Base-by-base conservation (phyloP, 495 filamentous ascomycete genomes). In the Cairneyella variabilis region DNA sequence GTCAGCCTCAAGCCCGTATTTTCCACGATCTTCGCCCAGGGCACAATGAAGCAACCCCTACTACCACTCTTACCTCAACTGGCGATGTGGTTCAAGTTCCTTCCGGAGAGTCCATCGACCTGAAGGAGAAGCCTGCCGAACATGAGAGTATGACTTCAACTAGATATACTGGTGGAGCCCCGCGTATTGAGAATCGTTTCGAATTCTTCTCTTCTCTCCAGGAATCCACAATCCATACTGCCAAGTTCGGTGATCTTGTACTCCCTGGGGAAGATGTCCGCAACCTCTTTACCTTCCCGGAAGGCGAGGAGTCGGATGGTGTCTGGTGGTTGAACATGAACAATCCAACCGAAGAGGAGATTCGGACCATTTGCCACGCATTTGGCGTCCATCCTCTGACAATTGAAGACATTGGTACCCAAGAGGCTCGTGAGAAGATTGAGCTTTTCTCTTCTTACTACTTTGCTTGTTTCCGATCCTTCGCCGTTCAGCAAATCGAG, bases 381-480 rank as follows among this genome's bases (percentile, higher is more conserved):
- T 98, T 98, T 65, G 85, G 86, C 7, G 87, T 97, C 43, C 92
- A 98, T 67, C 92, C 90, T 3, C 67, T 98, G 69, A 97, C 92
- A 9, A 86, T 87, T 16, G 92, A 98, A 70, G 92, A 98, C 74
- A 96, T 98, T 55, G 80, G 84, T 28, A 93, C 85, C 2, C 90
- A 96, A 64, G 92, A 98, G 72, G 84, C 90, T 14, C 90, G 92
- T 20, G 92, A 98, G 72, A 98, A 98, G 72, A 95, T 98, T 28
- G 93, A 98, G 67, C 82, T 98, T 27, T 98, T 98, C 72, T 86
- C 89, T 23, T 85, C 89, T 41, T 98, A 98, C 74, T 98, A 98
- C 65, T 95, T 98, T 63, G 90, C 96, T 46, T 95, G 88, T 66
- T 98, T 97, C 78, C 84, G 92, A 25, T 95, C 90, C 1, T 98